A percentile compares a stretch with the other conserved stretches of the same genome.
phyloP scores from a whole-genome alignment of 495 filamentous ascomycete species.

The Massariosphaeria phaeospora region DNA sequence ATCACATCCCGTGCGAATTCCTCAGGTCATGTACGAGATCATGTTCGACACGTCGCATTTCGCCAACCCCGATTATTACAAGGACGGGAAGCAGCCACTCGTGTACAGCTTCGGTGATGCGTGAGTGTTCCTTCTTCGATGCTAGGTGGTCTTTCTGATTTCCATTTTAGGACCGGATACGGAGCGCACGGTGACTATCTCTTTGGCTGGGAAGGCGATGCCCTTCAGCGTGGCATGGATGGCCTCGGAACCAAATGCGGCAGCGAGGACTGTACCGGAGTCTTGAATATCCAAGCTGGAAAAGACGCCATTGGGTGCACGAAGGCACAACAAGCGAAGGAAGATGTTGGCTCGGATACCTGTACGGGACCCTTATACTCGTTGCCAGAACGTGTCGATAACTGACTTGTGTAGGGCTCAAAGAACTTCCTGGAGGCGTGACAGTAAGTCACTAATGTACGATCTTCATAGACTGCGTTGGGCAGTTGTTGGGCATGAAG shows the following conservation, averaged over 20 bases:
- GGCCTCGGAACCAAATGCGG: constrained; percentile 39
- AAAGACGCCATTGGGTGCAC: constrained; percentile 24
- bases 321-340: constrained; percentile 17
- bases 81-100: constrained; percentile 45
- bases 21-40: constrained; percentile 52
- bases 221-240: constrained; percentile 48
- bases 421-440: constrained; percentile 15
- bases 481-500: neutral
- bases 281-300: constrained; percentile 14
- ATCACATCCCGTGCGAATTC: constrained; percentile 46
- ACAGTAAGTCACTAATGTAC: neutral
- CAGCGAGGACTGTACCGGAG: constrained; percentile 39
- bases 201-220: constrained; percentile 47
- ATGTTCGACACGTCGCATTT: constrained; percentile 47
- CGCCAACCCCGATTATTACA: constrained; percentile 41
- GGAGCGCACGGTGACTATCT: constrained; percentile 48
- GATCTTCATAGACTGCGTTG: neutral
- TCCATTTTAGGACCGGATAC: constrained; percentile 38
- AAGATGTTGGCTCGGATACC: constrained; percentile 19
- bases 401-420: constrained; percentile 12
- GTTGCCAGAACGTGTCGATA: neutral
- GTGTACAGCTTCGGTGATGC: constrained; percentile 49
- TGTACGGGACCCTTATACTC: constrained; percentile 6
- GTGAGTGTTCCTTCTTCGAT: constrained; percentile 26
- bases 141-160: neutral